Percentiles rank a stretch among this genome's conserved stretches.
phyloP scores from a whole-genome alignment of 352 stramenopile genomes.

The Phytopythium litorale region DNA sequence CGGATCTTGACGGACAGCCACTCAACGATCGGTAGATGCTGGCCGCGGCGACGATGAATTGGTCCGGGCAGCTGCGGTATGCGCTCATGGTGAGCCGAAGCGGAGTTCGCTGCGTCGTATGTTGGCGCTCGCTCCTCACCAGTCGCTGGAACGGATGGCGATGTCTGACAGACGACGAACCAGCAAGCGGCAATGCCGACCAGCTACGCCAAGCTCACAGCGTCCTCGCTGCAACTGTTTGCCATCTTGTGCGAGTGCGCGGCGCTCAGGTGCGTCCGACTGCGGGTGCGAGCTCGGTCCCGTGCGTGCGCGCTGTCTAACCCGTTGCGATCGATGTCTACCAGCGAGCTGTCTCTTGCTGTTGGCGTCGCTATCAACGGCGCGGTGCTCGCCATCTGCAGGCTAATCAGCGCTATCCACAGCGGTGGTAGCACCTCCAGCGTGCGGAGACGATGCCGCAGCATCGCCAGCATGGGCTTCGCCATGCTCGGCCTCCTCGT shows the following conservation, averaged over 20 bases:
- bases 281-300: background rate
- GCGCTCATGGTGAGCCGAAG: background rate
- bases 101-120: background rate
- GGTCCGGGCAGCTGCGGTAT: constrained; percentile 4
- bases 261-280: background rate
- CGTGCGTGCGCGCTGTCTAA: background rate
- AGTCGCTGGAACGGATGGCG: background rate
- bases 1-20: background rate
- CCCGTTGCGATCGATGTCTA: background rate
- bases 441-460: background rate
- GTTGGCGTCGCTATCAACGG: constrained; percentile 15
- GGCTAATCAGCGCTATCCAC: constrained; percentile 15
- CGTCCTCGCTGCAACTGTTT: constrained; percentile 4
- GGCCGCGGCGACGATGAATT: constrained; percentile 4
- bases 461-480: constrained; percentile 5
- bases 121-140: background rate
- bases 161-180: background rate
- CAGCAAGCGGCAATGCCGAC: constrained; percentile 1
- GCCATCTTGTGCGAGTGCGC: constrained; percentile 6
- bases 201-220: constrained; percentile 6
- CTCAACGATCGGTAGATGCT: background rate
- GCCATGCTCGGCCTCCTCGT: background rate
- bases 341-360: constrained; percentile 11
- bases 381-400: constrained; percentile 10
- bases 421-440: constrained; percentile 3